phyloP scores from a whole-genome alignment of 129 eudicot genomes.

The Cynara cardunculus region DNA sequence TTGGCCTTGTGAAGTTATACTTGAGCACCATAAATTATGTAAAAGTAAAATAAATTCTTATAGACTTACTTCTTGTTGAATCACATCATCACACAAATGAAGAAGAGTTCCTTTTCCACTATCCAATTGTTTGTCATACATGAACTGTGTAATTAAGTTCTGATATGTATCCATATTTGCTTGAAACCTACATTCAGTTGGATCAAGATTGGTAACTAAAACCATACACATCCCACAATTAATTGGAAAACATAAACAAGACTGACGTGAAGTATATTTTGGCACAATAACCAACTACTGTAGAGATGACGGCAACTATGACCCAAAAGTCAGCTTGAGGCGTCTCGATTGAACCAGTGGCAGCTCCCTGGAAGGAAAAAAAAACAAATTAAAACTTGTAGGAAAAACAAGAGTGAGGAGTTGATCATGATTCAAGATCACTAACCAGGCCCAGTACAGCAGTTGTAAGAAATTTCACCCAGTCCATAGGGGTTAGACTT shows the following conservation, averaged over 20 bases:
- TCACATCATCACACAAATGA: conserved; percentile 96
- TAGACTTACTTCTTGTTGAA: conserved; percentile 93
- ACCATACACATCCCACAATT: not conserved
- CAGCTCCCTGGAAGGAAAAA: conserved; percentile 55
- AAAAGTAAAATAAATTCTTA: not conserved
- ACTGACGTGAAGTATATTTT: conserved; percentile 89
- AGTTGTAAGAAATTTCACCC: conserved; percentile 83
- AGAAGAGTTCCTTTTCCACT: conserved; percentile 98
- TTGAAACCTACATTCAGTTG: conserved; percentile 64
- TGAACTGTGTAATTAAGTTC: conserved; percentile 84
- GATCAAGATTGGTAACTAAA: not conserved
- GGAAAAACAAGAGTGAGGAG: not conserved
- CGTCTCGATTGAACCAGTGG: conserved; percentile 69
- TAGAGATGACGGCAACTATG: conserved; percentile 75
- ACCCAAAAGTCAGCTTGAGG: conserved; percentile 92
- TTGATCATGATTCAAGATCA: not conserved
- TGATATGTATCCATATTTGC: conserved; percentile 77
- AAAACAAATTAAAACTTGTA: not conserved
- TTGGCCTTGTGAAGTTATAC: no score
- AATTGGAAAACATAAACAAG: not conserved
- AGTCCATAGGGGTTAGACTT: conserved; percentile 91
- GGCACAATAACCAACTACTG: conserved; percentile 85
- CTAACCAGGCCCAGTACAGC: conserved; percentile 83
- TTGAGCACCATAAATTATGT: not conserved
- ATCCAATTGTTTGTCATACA: conserved; percentile 96